Conservation (phyloP, 2,329 filamentous ascomycete species). For the Chrysoporthe cubensis region DNA sequence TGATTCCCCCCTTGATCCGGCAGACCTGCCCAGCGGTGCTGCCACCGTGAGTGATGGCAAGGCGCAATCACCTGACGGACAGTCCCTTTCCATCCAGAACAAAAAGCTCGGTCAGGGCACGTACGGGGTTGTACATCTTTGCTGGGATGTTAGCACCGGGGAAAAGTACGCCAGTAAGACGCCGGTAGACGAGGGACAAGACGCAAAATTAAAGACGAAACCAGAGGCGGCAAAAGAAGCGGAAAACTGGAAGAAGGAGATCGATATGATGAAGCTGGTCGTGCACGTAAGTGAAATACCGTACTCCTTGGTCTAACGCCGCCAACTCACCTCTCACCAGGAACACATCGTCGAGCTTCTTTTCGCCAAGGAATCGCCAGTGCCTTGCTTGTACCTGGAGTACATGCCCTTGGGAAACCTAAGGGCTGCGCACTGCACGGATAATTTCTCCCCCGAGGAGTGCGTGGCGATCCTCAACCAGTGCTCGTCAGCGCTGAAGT, state of each 20-base stretch:
- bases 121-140: neutral
- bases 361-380: no score
- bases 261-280: neutral
- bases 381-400: no score
- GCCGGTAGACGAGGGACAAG: neutral
- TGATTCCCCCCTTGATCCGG: neutral
- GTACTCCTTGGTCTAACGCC: neutral
- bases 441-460: no score
- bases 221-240: no score
- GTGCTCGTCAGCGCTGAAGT: neutral
- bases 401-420: no score
- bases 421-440: no score
- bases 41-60: neutral
- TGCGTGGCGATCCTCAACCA: neutral
- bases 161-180: neutral
- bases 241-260: slow-evolving; percentile 3
- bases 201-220: no score
- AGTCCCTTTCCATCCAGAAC: neutral
- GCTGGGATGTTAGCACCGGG: slow-evolving; percentile 1
- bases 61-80: neutral
- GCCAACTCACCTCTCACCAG: neutral
- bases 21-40: neutral
- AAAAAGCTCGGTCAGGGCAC: neutral
- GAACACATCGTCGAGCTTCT: neutral
- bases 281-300: neutral